Conservation (phyloP, 768 basidiomycete genomes). For the Kwoniella botswanensis region DNA sequence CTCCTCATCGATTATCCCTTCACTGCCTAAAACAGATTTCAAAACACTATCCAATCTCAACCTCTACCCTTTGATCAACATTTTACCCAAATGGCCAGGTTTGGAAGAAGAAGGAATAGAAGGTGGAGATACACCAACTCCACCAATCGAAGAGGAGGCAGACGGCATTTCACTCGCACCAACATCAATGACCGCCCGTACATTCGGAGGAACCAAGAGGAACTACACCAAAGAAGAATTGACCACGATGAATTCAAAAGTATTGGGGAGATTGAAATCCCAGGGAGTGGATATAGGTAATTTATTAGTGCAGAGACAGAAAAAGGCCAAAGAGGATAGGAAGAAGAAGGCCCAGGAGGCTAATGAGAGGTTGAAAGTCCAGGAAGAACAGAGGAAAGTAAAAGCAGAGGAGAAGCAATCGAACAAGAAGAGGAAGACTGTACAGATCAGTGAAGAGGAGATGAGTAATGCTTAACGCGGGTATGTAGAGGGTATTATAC, state of each 20-base stretch:
- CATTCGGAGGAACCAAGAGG: constrained; percentile 3
- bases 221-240: constrained; percentile 40
- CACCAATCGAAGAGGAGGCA: neutral
- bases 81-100: constrained; percentile 53
- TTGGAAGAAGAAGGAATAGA: constrained; percentile 53
- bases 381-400: neutral
- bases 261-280: constrained; percentile 48
- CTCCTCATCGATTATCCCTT: neutral
- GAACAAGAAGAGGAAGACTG: constrained; percentile 2
- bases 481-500: neutral
- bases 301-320: constrained; percentile 39
- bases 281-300: constrained; percentile 50
- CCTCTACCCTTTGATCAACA: constrained; percentile 45
- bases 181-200: neutral
- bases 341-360: constrained; percentile 22
- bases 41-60: constrained; percentile 33
- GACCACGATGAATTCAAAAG: constrained; percentile 32
- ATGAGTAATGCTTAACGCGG: constrained; percentile 5
- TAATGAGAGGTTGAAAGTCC: neutral
- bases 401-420: neutral
- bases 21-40: constrained; percentile 16
- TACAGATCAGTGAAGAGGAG: constrained; percentile 11
- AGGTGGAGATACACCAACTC: constrained; percentile 21
- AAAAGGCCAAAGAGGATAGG: constrained; percentile 46
- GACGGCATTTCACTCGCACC: constrained; percentile 17